Evolutionary conservation across 495 filamentous ascomycete genomes (phyloP).

Genomic region (Trichoderma gamsii): DNA sequence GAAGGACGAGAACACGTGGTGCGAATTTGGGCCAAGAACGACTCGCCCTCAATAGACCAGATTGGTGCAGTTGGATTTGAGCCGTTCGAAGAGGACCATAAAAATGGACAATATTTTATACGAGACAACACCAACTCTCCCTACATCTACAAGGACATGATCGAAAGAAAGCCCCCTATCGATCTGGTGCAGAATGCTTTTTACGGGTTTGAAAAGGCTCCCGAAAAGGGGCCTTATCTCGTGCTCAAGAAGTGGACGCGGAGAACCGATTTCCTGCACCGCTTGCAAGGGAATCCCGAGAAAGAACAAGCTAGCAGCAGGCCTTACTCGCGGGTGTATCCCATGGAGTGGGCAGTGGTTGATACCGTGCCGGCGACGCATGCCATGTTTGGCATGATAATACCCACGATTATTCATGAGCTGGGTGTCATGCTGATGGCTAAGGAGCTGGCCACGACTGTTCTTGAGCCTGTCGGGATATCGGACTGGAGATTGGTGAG

Average conservation of each 20-base stretch:
- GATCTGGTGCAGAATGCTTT: conserved; percentile 23
- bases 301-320: conserved; percentile 21
- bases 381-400: conserved; percentile 60
- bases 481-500: conserved; percentile 51
- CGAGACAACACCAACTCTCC: conserved; percentile 26
- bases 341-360: conserved; percentile 29
- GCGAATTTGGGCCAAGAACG: conserved; percentile 23
- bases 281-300: conserved; percentile 16
- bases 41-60: conserved; percentile 19
- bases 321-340: conserved; percentile 30
- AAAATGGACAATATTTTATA: conserved; percentile 25
- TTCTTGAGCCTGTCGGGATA: conserved; percentile 53
- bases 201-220: conserved; percentile 24
- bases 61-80: conserved; percentile 15
- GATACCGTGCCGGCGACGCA: conserved; percentile 55
- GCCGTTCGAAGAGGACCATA: neutral
- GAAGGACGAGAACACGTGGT: conserved; percentile 38
- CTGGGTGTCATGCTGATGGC: conserved; percentile 61
- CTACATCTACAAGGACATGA: conserved; percentile 28
- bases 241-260: conserved; percentile 46
- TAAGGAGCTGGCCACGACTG: conserved; percentile 50
- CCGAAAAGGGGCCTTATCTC: conserved; percentile 42
- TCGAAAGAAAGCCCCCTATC: conserved; percentile 34
- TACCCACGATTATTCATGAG: conserved; percentile 70
- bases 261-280: conserved; percentile 57